Conservation (phyloP, 31 red algal species). For the Odonthalia washingtoniensis region DNA sequence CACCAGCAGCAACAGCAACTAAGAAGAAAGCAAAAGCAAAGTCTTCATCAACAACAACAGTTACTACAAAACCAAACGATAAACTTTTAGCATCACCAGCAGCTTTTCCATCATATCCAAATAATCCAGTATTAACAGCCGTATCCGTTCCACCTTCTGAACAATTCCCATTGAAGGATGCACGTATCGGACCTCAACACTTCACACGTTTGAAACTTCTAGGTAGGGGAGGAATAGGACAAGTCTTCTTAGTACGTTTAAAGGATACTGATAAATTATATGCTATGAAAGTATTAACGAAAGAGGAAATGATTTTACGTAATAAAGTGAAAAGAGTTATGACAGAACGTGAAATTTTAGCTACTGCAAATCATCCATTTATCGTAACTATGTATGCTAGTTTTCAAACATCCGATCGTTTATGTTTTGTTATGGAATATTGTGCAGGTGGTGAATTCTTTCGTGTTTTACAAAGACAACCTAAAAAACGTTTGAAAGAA, state of each 20-base stretch:
- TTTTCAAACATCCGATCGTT: slow-evolving; percentile 88
- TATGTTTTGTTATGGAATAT: slow-evolving; percentile 97
- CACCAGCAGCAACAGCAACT: not conserved
- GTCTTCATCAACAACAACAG: not conserved
- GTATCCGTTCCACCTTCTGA: slow-evolving; percentile 62
- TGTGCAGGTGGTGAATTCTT: slow-evolving; percentile 94
- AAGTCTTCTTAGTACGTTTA: slow-evolving; percentile 87
- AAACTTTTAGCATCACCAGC: not conserved
- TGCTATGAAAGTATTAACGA: slow-evolving; percentile 93
- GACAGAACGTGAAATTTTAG: slow-evolving; percentile 89
- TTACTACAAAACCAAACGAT: slow-evolving; percentile 5
- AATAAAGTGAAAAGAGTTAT: slow-evolving; percentile 91
- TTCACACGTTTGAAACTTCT: slow-evolving; percentile 87
- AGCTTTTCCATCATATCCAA: slow-evolving; percentile 33
- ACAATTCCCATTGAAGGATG: slow-evolving; percentile 70
- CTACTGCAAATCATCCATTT: slow-evolving; percentile 93
- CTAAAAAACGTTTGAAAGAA: slow-evolving; percentile 87
- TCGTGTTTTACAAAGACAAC: slow-evolving; percentile 81
- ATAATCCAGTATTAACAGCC: slow-evolving; percentile 59
- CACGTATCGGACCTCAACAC: slow-evolving; percentile 77
- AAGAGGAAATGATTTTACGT: slow-evolving; percentile 93
- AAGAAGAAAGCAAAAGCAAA: not conserved
- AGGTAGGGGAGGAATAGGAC: slow-evolving; percentile 86
- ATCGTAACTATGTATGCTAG: slow-evolving; percentile 95
- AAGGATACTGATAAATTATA: slow-evolving; percentile 88